These are phyloP conservation scores for Tolypocladium inflatum DNA, from an alignment of 2,329 filamentous ascomycete species.

Conservation along the genomic window DNA sequence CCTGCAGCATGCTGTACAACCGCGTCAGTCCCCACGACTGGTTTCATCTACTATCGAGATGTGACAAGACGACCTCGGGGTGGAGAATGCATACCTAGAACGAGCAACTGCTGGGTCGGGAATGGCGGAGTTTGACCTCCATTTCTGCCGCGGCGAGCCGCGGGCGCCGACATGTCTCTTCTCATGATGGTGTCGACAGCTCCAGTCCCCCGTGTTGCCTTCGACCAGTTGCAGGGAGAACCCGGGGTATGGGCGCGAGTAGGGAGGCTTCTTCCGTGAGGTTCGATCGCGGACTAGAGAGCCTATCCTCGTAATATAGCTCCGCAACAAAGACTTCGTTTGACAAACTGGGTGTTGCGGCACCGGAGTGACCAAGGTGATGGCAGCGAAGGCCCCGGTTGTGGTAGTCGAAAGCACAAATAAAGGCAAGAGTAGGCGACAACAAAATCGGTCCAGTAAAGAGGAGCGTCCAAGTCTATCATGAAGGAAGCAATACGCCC, in stretches of 20 bases:
- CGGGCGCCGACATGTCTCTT: conserved; percentile 14
- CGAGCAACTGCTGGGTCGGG: conserved; percentile 38
- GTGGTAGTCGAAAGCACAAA: background rate
- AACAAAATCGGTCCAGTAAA: background rate
- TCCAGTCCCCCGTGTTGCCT: background rate
- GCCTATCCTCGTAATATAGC: background rate
- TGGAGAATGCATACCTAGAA: conserved; percentile 33
- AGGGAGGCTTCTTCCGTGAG: background rate
- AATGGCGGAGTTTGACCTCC: conserved; percentile 20
- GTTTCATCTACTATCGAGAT: background rate
- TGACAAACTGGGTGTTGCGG: background rate
- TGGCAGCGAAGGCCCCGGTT: background rate
- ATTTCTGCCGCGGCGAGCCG: conserved; percentile 12
- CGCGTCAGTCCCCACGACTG: background rate
- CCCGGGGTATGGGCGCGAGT: background rate
- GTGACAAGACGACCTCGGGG: background rate
- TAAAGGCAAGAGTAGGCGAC: background rate
- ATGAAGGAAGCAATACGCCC: background rate
- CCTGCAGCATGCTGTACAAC: conserved; percentile 65
- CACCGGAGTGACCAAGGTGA: too few relatives aligned
- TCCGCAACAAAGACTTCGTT: background rate
- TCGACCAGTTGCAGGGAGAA: background rate
- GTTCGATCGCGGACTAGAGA: background rate
- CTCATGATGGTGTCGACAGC: conserved; percentile 15
- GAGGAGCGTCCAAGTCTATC: background rate